Percentiles rank a stretch among this genome's conserved stretches.
Conservation (phyloP, 2,329 filamentous ascomycete species). For the Coniochaeta sp. region DNA sequence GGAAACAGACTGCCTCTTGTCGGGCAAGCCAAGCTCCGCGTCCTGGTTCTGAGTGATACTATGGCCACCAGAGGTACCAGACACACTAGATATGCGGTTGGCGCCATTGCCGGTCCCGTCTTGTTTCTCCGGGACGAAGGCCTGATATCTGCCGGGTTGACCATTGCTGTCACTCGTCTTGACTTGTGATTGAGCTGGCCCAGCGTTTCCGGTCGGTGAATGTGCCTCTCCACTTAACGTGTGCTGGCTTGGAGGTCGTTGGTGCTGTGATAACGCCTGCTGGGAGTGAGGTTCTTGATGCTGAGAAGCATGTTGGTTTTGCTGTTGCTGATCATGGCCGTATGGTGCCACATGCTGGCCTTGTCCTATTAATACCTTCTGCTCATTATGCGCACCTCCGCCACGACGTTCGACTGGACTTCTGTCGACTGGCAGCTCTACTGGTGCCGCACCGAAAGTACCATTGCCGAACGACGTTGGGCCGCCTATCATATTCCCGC, state of each 20-base stretch:
- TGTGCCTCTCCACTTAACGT: constrained; percentile 1
- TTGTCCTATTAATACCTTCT: not conserved
- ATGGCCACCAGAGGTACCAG: constrained; percentile 2
- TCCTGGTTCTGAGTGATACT: constrained; percentile 7
- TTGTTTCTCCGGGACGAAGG: constrained; percentile 1
- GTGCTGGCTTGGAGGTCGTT: constrained; percentile 2
- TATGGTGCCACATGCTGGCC: not conserved
- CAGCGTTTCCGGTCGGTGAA: not conserved
- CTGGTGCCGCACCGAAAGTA: constrained; percentile 13
- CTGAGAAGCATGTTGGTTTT: not conserved
- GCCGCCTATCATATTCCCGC: constrained; percentile 22
- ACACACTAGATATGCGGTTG: constrained; percentile 1
- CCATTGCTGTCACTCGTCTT: not conserved
- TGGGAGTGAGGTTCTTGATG: not conserved
- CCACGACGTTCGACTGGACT: constrained; percentile 16
- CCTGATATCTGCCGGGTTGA: not conserved
- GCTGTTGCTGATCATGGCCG: not conserved
- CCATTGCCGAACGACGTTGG: constrained; percentile 1
- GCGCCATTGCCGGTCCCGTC: not conserved
- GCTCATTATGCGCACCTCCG: not conserved
- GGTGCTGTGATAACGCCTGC: not conserved
- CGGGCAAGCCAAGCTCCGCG: constrained; percentile 2
- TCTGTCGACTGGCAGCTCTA: constrained; percentile 30
- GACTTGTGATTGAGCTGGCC: not conserved
- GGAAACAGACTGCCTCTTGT: constrained; percentile 13